Evolutionary conservation across 495 filamentous ascomycete genomes (phyloP).

Genomic region (Parachaetomium inaequale): DNA sequence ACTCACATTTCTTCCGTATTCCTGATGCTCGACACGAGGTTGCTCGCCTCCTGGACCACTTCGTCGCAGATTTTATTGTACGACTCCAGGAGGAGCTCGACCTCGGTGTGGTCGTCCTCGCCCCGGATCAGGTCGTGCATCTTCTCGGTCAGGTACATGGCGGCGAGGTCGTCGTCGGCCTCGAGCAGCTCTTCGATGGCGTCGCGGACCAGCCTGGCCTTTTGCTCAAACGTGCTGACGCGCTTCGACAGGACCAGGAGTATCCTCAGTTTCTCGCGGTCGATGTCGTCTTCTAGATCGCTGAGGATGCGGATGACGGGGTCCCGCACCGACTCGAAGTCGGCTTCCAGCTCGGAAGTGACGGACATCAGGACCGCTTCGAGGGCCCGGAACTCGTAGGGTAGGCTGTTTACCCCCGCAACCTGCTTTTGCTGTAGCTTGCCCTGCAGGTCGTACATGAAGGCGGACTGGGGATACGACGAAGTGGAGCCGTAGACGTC

Average conservation of each 20-base stretch:
- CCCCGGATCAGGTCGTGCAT: slow-evolving; percentile 65
- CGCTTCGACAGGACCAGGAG: slow-evolving; percentile 92
- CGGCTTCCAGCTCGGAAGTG: slow-evolving; percentile 81
- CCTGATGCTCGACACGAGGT: slow-evolving; percentile 89
- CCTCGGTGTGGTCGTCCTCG: slow-evolving; percentile 90
- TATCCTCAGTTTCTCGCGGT: slow-evolving; percentile 85
- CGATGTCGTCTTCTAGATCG: slow-evolving; percentile 95
- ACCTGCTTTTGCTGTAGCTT: slow-evolving; percentile 56
- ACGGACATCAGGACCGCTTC: slow-evolving; percentile 81
- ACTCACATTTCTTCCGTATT: slow-evolving; percentile 97
- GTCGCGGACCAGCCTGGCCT: slow-evolving; percentile 88
- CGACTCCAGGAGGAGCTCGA: slow-evolving; percentile 93
- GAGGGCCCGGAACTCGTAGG: slow-evolving; percentile 71
- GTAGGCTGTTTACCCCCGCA: slow-evolving; percentile 51
- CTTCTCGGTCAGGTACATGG: slow-evolving; percentile 94
- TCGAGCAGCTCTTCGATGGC: slow-evolving; percentile 96
- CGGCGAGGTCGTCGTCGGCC: slow-evolving; percentile 89
- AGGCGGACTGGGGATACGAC: slow-evolving; percentile 90
- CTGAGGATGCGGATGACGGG: slow-evolving; percentile 84
- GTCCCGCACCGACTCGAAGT: slow-evolving; percentile 88
- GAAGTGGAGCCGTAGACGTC: slow-evolving; percentile 94
- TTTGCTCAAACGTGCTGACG: slow-evolving; percentile 94
- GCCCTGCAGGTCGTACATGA: slow-evolving; percentile 84
- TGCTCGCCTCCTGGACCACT: slow-evolving; percentile 91
- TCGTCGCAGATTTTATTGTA: slow-evolving; percentile 98